Conservation (phyloP, 805 yeast genomes). For the Candida suzukii region DNA sequence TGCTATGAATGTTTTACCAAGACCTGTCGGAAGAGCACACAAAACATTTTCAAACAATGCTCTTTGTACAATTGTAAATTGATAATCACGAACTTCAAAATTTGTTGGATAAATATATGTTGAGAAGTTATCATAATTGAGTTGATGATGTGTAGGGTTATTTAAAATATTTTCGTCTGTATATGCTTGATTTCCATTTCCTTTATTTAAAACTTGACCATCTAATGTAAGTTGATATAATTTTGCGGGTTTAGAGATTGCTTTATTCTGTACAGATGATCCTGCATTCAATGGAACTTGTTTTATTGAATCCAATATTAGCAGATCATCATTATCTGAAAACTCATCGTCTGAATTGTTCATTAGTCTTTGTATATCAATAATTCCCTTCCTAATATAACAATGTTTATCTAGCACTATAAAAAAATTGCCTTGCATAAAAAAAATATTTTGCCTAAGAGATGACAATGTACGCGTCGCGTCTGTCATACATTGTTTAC, state of each 20-base stretch:
- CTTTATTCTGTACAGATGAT: not conserved
- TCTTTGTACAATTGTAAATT: constrained; percentile 66
- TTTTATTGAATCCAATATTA: not conserved
- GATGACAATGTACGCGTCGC: not conserved
- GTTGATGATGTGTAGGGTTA: constrained; percentile 42
- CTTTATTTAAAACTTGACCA: not conserved
- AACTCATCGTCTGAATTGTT: constrained; percentile 13
- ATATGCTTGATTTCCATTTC: not conserved
- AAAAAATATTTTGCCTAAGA: too few species aligned
- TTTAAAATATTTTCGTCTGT: not conserved
- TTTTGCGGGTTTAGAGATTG: not conserved
- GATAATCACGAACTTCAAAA: constrained; percentile 80
- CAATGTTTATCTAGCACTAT: too few species aligned
- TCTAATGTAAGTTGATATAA: not conserved
- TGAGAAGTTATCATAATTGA: constrained; percentile 30
- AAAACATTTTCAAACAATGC: constrained; percentile 69
- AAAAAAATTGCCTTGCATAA: too few species aligned
- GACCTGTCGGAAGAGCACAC: constrained; percentile 94
- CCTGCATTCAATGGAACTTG: not conserved
- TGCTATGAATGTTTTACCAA: constrained; percentile 96
- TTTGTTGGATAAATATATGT: constrained; percentile 81
- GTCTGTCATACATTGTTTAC: not conserved
- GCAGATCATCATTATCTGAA: constrained; percentile 10
- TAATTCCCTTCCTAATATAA: not conserved
- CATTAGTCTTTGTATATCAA: not conserved